Percentiles rank a stretch among this genome's conserved stretches.
Evolutionary conservation across 352 stramenopile species (phyloP).

Genomic region (Phytophthora vignae): DNA sequence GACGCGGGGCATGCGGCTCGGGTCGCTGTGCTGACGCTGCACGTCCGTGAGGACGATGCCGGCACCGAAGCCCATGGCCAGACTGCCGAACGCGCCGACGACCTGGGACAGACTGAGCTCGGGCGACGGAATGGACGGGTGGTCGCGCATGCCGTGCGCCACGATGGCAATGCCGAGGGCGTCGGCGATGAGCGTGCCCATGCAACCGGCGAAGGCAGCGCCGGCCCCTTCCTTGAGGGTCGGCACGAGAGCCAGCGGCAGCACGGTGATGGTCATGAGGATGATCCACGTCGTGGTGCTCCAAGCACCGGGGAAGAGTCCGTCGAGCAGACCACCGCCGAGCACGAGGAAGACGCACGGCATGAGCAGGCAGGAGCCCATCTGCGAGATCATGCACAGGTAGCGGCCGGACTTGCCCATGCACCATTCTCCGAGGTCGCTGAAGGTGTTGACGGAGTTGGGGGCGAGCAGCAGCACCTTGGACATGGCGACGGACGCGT

Average conservation of each 20-base stretch:
- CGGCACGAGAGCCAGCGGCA: constrained; percentile 60
- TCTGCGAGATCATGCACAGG: constrained; percentile 59
- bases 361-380: constrained; percentile 63
- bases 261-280: constrained; percentile 61
- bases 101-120: constrained; percentile 62
- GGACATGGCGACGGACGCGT: constrained; percentile 61
- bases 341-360: constrained; percentile 75
- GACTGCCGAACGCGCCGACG: constrained; percentile 63
- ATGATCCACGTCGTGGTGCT: constrained; percentile 65
- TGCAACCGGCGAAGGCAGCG: constrained; percentile 60
- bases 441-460: constrained; percentile 63
- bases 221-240: constrained; percentile 71
- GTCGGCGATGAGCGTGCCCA: constrained; percentile 54
- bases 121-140: constrained; percentile 51
- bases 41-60: constrained; percentile 69
- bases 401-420: constrained; percentile 57
- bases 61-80: constrained; percentile 69
- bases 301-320: constrained; percentile 62
- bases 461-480: constrained; percentile 68
- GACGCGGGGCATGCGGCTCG: constrained; percentile 35
- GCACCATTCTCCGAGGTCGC: constrained; percentile 56
- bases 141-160: constrained; percentile 37
- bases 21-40: constrained; percentile 58
- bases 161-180: constrained; percentile 34
- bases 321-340: constrained; percentile 58